Base-by-base conservation (phyloP, 352 stramenopile genomes). In the Phytophthora agathidicida region DNA sequence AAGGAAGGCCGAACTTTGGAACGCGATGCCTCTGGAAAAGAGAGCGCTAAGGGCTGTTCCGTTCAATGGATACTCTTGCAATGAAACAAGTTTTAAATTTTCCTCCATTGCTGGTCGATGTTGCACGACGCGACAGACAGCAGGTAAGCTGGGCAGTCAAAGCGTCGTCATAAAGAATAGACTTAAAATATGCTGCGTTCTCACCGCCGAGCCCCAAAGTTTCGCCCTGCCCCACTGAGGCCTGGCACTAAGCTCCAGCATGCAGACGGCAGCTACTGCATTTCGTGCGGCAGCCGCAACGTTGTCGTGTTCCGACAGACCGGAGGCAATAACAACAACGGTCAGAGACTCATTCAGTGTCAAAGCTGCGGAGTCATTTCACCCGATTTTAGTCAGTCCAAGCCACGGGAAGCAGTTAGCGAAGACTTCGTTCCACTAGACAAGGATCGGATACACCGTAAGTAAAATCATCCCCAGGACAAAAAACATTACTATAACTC, bases 261-360 rank as follows among this genome's bases (percentile, higher is more conserved):
- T 17, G 46, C 71, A 9, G 63, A 62, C n/a, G n/a, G n/a, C 22
- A 77, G 77, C 65, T 79, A 75, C 22, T 89, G 80, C 36, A 62
- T 89, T 24, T 74, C 70, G 19, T 89, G 80, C 26, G 80, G 77
- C 7, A 71, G 67, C 22, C 67, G 64, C 41, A 81, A 81, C 23
- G 43, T 77, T 24, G 41, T 77, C 13, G 36, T 51, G 5, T 73
- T 71, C 44, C 33, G 36, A 39, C 60, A 49, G 30, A 35, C 17
- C 19, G 48, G 26, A 8, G 16, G 26, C 19, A 31, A 5, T 23
- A 37, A 16, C 17, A 52, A 16, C 54, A 24, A 6, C 30, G 49
- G 14, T 33, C 39, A 57, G 23, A 56, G 17, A 23, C 51, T 75
- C 16, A 48, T 87, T 31, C 73, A 81, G 28, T 90, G 80, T 24